phyloP scores from a whole-genome alignment of 1,139 yeast species.

The Candida albicans region DNA sequence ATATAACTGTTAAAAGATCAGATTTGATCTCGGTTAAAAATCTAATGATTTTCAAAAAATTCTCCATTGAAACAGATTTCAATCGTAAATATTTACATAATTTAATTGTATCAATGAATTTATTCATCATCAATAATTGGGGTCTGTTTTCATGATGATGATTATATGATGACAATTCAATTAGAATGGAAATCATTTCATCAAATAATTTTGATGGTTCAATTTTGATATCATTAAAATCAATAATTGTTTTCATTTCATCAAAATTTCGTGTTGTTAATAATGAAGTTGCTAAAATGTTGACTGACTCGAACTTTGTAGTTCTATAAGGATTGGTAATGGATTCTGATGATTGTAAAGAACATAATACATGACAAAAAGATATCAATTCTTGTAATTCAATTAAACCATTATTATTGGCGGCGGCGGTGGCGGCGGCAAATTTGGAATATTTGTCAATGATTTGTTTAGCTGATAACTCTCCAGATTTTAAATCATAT shows the following conservation, averaged over 20 bases:
- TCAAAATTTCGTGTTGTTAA: slow-evolving; percentile 12
- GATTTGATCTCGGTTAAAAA: slow-evolving; percentile 28
- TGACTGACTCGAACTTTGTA: slow-evolving; percentile 10
- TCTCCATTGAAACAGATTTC: slow-evolving; percentile 21
- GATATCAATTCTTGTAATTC: slow-evolving; percentile 19
- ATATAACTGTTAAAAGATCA: slow-evolving; percentile 28
- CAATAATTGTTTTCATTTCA: slow-evolving; percentile 19
- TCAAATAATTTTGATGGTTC: slow-evolving; percentile 5
- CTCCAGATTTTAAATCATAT: slow-evolving; percentile 19
- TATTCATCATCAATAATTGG: slow-evolving; percentile 7
- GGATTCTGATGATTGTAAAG: slow-evolving; percentile 12
- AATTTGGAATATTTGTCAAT: slow-evolving; percentile 18
- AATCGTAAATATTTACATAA: slow-evolving; percentile 24
- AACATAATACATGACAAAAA: slow-evolving; percentile 23
- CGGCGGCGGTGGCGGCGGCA: no score
- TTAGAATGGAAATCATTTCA: slow-evolving; percentile 4
- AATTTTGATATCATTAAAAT: slow-evolving; percentile 12
- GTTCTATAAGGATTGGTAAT: background rate
- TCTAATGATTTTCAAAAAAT: slow-evolving; percentile 27
- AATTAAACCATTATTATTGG: slow-evolving; percentile 14
- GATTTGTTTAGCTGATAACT: slow-evolving; percentile 17
- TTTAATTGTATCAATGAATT: slow-evolving; percentile 13
- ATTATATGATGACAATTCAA: background rate
- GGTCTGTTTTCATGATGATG: slow-evolving; percentile 2
- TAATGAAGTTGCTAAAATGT: slow-evolving; percentile 10